A percentile compares a stretch with the other conserved stretches of the same genome.
phyloP scores from a whole-genome alignment of 2,329 filamentous ascomycete genomes.

The Stachybotrys echinatus region DNA sequence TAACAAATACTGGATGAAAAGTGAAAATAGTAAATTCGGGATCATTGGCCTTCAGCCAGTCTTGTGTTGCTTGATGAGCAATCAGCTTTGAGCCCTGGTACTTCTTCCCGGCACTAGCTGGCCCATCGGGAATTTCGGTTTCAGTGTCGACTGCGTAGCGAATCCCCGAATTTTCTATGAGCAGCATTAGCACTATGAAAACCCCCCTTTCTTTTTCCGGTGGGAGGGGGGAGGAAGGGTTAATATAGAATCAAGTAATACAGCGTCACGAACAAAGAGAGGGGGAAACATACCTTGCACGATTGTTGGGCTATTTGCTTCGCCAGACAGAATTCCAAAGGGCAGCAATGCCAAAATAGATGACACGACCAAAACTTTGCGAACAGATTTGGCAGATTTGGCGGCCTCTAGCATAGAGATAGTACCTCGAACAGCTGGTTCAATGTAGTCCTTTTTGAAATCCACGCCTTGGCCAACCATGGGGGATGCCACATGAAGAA shows the following conservation, averaged over 20 bases:
- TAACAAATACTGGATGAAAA: constrained; percentile 9
- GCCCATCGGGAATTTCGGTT: constrained; percentile 2
- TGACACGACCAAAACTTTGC: constrained; percentile 8
- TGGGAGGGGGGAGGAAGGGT: too few relatives aligned
- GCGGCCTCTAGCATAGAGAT: constrained; percentile 8
- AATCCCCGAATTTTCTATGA: constrained; percentile 1
- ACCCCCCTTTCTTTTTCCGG: too few relatives aligned
- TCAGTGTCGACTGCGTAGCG: constrained; percentile 2
- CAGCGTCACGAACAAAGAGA: too few relatives aligned
- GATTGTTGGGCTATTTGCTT: constrained; percentile 1
- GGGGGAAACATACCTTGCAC: background rate
- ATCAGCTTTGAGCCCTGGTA: constrained; percentile 11
- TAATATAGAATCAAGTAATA: too few relatives aligned
- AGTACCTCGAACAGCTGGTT: constrained; percentile 8
- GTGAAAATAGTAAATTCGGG: constrained; percentile 5
- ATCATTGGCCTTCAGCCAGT: constrained; percentile 7
- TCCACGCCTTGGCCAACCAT: constrained; percentile 9
- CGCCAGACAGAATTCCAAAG: constrained; percentile 2
- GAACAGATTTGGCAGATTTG: constrained; percentile 1
- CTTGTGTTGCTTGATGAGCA: constrained; percentile 8
- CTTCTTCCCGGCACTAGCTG: background rate
- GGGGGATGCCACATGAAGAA: constrained; percentile 21
- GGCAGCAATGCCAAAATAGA: constrained; percentile 9
- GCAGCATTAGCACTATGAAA: background rate
- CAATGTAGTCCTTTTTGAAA: constrained; percentile 8